Percentiles rank a stretch among this genome's conserved stretches.
These are phyloP conservation scores for Durusdinium trenchii DNA, from an alignment of 73 alveolate species.

Conservation along the genomic window DNA sequence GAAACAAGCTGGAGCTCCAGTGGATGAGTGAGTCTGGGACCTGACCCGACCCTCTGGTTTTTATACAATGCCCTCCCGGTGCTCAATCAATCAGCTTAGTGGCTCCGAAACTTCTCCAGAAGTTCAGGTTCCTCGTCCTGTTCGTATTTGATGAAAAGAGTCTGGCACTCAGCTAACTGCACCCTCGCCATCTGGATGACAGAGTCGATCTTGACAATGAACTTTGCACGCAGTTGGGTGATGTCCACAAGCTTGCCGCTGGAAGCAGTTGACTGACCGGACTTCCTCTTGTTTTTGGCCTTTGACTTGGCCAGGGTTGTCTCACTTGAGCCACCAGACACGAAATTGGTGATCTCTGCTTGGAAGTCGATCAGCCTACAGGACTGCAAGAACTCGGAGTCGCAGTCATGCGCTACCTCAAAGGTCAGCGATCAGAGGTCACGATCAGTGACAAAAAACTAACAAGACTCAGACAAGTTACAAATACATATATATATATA, in stretches of 20 bases:
- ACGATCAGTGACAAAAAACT: not conserved
- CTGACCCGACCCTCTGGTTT: too few species aligned
- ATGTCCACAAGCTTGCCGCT: not conserved
- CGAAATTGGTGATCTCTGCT: not conserved
- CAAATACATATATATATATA: not conserved
- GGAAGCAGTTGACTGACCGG: not conserved
- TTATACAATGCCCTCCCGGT: too few species aligned
- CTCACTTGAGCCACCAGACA: not conserved
- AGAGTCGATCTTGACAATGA: not conserved
- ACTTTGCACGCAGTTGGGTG: constrained; percentile 7
- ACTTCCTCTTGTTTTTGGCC: not conserved
- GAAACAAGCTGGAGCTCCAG: too few species aligned
- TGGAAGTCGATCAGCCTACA: not conserved
- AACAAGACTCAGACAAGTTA: not conserved
- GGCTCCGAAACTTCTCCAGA: not conserved
- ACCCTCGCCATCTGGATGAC: not conserved
- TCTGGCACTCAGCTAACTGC: not conserved
- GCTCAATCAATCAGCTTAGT: too few species aligned
- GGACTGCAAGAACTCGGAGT: not conserved
- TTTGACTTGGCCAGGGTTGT: not conserved
- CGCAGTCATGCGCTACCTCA: constrained; percentile 25
- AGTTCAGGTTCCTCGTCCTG: not conserved
- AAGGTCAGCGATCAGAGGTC: not conserved
- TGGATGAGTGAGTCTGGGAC: too few species aligned
- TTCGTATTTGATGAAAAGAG: not conserved